These are phyloP conservation scores for Neofusicoccum parvum DNA, from an alignment of 2,329 filamentous ascomycete species.

Conservation along the genomic window DNA sequence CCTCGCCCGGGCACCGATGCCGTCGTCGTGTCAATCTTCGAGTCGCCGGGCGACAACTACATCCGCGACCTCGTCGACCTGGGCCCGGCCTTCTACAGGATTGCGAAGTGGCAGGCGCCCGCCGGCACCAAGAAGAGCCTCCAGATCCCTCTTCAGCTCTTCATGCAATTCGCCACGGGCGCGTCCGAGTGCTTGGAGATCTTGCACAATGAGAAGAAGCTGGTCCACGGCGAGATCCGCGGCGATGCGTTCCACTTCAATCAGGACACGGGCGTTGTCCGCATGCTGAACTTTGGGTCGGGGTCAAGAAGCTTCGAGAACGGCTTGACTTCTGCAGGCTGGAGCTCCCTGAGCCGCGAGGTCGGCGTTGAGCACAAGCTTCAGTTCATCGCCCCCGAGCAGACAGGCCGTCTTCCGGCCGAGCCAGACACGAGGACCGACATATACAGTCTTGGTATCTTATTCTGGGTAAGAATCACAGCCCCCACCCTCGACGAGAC, in stretches of 20 bases:
- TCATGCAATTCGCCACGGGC: conserved; percentile 89
- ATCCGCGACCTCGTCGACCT: conserved; percentile 72
- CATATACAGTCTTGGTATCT: conserved; percentile 86
- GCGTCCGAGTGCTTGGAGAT: conserved; percentile 84
- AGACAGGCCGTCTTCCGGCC: conserved; percentile 88
- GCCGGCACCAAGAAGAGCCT: conserved; percentile 39
- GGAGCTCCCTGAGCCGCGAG: conserved; percentile 81
- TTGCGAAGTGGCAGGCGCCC: conserved; percentile 4
- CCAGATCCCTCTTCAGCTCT: conserved; percentile 71
- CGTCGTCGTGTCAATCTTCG: conserved; percentile 80
- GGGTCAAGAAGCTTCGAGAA: conserved; percentile 88
- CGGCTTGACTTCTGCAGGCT: conserved; percentile 79
- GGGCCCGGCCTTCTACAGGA: conserved; percentile 61
- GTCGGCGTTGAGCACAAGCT: conserved; percentile 86
- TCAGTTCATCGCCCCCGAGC: conserved; percentile 89
- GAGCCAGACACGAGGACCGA: conserved; percentile 92
- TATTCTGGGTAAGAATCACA: conserved; percentile 71
- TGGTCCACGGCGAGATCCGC: conserved; percentile 88
- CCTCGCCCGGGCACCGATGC: conserved; percentile 69
- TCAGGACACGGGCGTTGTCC: conserved; percentile 68
- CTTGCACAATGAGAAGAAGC: conserved; percentile 83
- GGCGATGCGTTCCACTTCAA: conserved; percentile 91
- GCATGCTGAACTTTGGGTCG: conserved; percentile 82
- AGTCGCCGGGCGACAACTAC: conserved; percentile 74
- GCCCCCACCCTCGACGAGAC: no score